phyloP scores from a whole-genome alignment of 352 stramenopile species.

The Phytophthora cajani region DNA sequence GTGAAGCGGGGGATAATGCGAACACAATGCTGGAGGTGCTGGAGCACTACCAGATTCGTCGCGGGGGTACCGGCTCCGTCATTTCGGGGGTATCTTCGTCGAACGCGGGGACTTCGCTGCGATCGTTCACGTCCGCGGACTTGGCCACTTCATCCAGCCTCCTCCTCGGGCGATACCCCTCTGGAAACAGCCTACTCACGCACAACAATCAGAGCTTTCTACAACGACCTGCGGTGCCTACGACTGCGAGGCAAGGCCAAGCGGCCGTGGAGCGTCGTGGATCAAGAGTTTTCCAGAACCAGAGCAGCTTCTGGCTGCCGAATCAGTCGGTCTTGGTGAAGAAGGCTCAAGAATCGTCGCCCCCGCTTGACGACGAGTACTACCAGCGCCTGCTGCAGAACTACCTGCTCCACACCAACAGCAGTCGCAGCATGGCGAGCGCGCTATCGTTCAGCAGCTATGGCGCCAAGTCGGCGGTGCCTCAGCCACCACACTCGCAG shows the following conservation, averaged over 20 bases:
- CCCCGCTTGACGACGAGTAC: slow-evolving; percentile 67
- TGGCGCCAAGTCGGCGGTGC: slow-evolving; percentile 22
- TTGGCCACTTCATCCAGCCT: slow-evolving; percentile 38
- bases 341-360: slow-evolving; percentile 24
- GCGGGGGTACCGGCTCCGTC: slow-evolving; percentile 25
- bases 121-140: slow-evolving; percentile 58
- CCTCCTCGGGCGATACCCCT: slow-evolving; percentile 39
- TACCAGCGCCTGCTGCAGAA: slow-evolving; percentile 70
- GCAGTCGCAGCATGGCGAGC: slow-evolving; percentile 46
- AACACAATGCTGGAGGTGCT: slow-evolving; percentile 68
- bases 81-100: slow-evolving; percentile 51
- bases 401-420: slow-evolving; percentile 66
- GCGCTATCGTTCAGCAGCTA: slow-evolving; percentile 58
- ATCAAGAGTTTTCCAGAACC: slow-evolving; percentile 24
- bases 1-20: slow-evolving; percentile 10
- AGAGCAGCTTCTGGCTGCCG: slow-evolving; percentile 40
- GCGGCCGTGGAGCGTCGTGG: slow-evolving; percentile 20
- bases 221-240: slow-evolving; percentile 20
- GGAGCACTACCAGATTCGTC: slow-evolving; percentile 59
- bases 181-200: slow-evolving; percentile 33
- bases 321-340: slow-evolving; percentile 32
- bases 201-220: slow-evolving; percentile 41
- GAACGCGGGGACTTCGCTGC: slow-evolving; percentile 47
- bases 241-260: slow-evolving; percentile 18
- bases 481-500: slow-evolving; percentile 33